Percentiles rank a stretch among this genome's conserved stretches.
Conservation (phyloP, 495 filamentous ascomycete species). For the Lasiosphaeria miniovina region DNA sequence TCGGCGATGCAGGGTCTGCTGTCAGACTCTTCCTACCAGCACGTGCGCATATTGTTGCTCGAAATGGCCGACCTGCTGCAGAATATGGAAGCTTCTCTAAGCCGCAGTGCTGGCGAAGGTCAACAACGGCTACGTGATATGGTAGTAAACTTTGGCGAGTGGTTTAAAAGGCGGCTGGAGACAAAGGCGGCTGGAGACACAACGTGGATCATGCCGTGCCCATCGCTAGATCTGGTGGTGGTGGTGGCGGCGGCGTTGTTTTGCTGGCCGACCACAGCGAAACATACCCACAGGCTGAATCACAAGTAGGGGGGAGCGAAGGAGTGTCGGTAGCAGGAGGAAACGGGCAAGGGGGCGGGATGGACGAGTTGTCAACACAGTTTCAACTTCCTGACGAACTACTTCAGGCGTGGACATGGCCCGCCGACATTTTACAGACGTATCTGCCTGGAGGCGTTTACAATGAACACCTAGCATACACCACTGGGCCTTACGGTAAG, state of each 20-base stretch:
- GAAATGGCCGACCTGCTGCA: slow-evolving; percentile 50
- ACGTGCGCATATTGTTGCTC: slow-evolving; percentile 44
- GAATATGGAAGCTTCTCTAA: slow-evolving; percentile 42
- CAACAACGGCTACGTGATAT: slow-evolving; percentile 38
- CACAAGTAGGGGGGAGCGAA: slow-evolving; percentile 6
- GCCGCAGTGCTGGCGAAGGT: slow-evolving; percentile 40
- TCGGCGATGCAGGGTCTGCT: slow-evolving; percentile 49
- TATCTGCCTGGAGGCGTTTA: slow-evolving; percentile 10
- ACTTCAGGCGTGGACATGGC: slow-evolving; percentile 21
- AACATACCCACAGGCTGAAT: too few relatives aligned
- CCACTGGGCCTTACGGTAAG: slow-evolving; percentile 3
- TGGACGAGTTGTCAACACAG: slow-evolving; percentile 14
- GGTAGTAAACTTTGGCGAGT: slow-evolving; percentile 47
- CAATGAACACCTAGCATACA: slow-evolving; percentile 3
- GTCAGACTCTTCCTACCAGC: slow-evolving; percentile 44
- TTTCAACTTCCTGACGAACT: slow-evolving; percentile 22
- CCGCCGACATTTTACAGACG: slow-evolving; percentile 11
- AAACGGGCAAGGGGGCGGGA: slow-evolving; percentile 1
- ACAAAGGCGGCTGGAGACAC: too few relatives aligned
- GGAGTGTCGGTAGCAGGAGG: slow-evolving; percentile 6
- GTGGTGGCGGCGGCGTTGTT: background rate
- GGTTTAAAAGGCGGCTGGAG: slow-evolving; percentile 34
- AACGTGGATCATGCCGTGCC: slow-evolving; percentile 16
- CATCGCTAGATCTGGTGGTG: slow-evolving; percentile 1
- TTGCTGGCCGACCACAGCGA: slow-evolving; percentile 6